These are phyloP conservation scores for Kwoniella shandongensis DNA, from an alignment of 768 basidiomycete species.

Conservation along the genomic window DNA sequence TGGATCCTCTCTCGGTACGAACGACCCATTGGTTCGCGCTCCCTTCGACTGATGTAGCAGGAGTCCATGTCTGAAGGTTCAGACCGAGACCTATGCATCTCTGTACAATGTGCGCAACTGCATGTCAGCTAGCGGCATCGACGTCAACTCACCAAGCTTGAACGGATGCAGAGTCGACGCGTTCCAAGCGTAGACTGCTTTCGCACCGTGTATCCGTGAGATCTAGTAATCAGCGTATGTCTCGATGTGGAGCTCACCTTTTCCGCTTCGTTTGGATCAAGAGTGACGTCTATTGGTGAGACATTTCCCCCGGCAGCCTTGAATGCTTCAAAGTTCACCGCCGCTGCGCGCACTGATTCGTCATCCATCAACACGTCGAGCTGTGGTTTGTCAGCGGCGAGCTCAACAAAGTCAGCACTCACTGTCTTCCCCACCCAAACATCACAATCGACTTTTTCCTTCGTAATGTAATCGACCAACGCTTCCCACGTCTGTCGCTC, in stretches of 20 bases:
- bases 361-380: slow-evolving; percentile 39
- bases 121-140: not conserved
- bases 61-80: slow-evolving; percentile 35
- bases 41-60: slow-evolving; percentile 46
- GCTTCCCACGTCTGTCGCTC: slow-evolving; percentile 30
- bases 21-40: slow-evolving; percentile 57
- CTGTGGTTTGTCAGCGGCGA: slow-evolving; percentile 1
- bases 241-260: slow-evolving; percentile 22
- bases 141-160: slow-evolving; percentile 10
- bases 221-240: not conserved
- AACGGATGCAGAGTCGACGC: slow-evolving; percentile 32
- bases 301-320: slow-evolving; percentile 48
- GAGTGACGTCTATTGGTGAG: slow-evolving; percentile 37
- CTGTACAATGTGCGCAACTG: slow-evolving; percentile 27
- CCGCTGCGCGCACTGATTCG: slow-evolving; percentile 26
- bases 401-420: not conserved
- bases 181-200: slow-evolving; percentile 23
- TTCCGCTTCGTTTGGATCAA: slow-evolving; percentile 41
- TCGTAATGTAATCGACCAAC: slow-evolving; percentile 21
- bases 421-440: slow-evolving; percentile 40
- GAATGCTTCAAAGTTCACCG: slow-evolving; percentile 36
- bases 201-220: slow-evolving; percentile 8
- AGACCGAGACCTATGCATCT: slow-evolving; percentile 30
- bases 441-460: slow-evolving; percentile 34
- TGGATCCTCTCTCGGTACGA: slow-evolving; percentile 65